Evolutionary conservation across 164 flowering plant species (phyloP).

Genomic region (Vitis amurensis): DNA sequence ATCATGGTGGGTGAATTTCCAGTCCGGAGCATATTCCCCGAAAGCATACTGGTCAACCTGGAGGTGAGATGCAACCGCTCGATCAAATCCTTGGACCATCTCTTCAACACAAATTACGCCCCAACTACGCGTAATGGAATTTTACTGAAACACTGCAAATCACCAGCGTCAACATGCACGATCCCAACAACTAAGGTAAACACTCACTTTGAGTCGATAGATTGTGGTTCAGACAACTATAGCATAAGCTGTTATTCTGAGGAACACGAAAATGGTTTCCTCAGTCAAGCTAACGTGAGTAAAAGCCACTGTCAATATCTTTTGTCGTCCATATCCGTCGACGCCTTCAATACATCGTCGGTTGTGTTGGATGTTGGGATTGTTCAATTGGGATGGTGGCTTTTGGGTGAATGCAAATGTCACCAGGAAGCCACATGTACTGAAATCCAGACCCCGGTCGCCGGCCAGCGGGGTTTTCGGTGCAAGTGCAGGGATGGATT

Average conservation of each 20-base stretch:
- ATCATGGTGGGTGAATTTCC: constrained; percentile 37
- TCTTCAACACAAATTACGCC: constrained; percentile 49
- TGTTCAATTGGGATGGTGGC: constrained; percentile 75
- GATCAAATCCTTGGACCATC: constrained; percentile 14
- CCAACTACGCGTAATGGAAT: constrained; percentile 56
- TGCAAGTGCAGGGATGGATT: constrained; percentile 62
- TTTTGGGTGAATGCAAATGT: constrained; percentile 47
- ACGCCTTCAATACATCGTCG: constrained; percentile 5
- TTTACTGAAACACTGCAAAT: constrained; percentile 47
- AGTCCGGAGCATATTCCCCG: constrained; percentile 32
- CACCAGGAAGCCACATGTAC: constrained; percentile 39
- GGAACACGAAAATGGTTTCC: constrained; percentile 12
- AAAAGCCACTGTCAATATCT: constrained; percentile 31
- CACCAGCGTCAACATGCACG: constrained; percentile 19
- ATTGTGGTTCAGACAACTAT: constrained; percentile 17
- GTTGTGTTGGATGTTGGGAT: constrained; percentile 50
- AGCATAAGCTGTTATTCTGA: constrained; percentile 48
- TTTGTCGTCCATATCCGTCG: constrained; percentile 45
- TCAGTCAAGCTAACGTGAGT: constrained; percentile 15
- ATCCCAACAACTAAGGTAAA: constrained; percentile 30
- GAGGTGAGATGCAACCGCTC: constrained; percentile 57
- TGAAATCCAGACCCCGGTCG: constrained; percentile 14
- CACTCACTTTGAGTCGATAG: constrained; percentile 26
- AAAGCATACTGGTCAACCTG: constrained; percentile 36
- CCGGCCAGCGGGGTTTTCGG: constrained; percentile 30